Evolutionary conservation across 257 asterid species (phyloP).

Genomic region (Solanum appendiculatum): DNA sequence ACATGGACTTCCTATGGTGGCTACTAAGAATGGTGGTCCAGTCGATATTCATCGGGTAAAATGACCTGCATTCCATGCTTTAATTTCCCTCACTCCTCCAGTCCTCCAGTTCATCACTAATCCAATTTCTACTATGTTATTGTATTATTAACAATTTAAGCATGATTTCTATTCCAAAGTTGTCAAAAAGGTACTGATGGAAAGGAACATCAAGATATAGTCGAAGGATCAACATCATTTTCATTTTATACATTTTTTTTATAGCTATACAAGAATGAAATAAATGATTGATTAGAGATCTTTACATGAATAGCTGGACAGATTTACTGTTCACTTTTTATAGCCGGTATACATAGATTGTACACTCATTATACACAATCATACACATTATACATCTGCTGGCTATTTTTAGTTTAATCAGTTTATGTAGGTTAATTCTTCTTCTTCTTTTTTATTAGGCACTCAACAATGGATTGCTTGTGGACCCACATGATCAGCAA

Average conservation of each 20-base stretch:
- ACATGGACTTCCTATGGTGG: constrained; percentile 51
- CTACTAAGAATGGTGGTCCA: constrained; percentile 50
- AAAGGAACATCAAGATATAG: background rate
- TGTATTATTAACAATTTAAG: background rate
- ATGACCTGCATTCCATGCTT: background rate
- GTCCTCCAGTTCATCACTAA: background rate
- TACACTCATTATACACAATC: background rate
- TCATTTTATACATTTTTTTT: background rate
- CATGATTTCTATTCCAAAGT: background rate
- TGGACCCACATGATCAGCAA: constrained; percentile 76
- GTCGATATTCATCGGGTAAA: constrained; percentile 44
- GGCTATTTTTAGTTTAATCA: background rate
- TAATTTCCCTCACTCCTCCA: background rate
- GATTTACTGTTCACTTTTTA: background rate
- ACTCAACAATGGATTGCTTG: constrained; percentile 65
- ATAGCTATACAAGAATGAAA: background rate
- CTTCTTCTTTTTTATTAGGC: constrained; percentile 24
- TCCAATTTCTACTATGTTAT: background rate
- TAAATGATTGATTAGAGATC: background rate
- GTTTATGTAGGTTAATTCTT: background rate
- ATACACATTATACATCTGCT: background rate
- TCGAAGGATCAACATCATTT: background rate
- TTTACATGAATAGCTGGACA: background rate
- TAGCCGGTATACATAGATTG: background rate
- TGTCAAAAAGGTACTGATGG: background rate